Base-by-base conservation (phyloP, 1,284 basidiomycete species). In the Heterobasidion irregulare region DNA sequence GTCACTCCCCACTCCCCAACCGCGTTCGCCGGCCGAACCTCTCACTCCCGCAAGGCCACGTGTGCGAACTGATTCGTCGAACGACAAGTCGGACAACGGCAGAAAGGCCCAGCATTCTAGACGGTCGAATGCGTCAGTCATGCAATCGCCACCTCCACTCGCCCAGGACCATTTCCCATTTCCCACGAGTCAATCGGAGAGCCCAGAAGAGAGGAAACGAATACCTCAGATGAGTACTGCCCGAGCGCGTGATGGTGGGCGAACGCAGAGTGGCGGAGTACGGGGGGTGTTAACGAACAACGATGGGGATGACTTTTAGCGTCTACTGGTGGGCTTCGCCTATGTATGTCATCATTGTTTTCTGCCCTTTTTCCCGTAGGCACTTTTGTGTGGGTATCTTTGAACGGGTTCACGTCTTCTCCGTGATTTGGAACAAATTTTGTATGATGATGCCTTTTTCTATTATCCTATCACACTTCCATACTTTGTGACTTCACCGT, bases 211-310 rank as follows among this genome's bases (percentile, higher is more conserved):
- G 53, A 63, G 68, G 44, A 73, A 69, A 59, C 71, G 72, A 47
- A 64, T 72, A 36, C 72, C 68, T 56, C 69, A 72, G 61, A 76
- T 89, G 82, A 82, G 87, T 63, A 83, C 77, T 13, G 77, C 81
- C 45, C 78, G 84, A 45, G 88, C 82, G 45, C 74, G 86, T 56
- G 86, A 90, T 68, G 88, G 88, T 5, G 87, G 87, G 44, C 72
- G 88, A 62, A 90, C 88, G 58, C 85, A 89, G 72, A 90, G 87
- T 64, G 88, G 87, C 2, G 87, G 87, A 19, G 86, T 90, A 26
- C 83, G 80, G 62, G 86, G 84, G 15, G 75, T 89, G 49, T 68
- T 84, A 65, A 47, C 26, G 18, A 47, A 47, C 18, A 16, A 47
- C 26, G 46, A 47, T 16, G 46, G 46, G 18, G 46, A 47, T 32